These are phyloP conservation scores for Lomentospora prolificans DNA, from an alignment of 2,329 filamentous ascomycete genomes.

Conservation along the genomic window DNA sequence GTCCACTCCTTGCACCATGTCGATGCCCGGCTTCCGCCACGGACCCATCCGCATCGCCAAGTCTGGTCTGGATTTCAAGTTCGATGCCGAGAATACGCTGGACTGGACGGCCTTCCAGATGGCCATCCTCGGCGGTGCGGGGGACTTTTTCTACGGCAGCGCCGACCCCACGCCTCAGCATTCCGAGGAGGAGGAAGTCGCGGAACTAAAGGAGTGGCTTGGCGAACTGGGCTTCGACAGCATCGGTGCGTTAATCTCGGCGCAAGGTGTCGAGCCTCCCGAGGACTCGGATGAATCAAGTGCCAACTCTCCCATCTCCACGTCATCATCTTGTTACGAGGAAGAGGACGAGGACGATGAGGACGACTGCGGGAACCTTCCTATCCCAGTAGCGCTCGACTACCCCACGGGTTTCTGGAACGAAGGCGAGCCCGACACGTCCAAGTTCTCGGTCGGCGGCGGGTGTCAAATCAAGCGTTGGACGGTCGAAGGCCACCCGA, in stretches of 20 bases:
- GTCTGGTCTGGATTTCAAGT: constrained; percentile 24
- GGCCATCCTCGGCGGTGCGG: constrained; percentile 49
- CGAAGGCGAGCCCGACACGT: constrained; percentile 19
- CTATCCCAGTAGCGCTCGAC: constrained; percentile 27
- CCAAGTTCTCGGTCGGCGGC: constrained; percentile 22
- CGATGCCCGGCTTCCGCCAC: constrained; percentile 40
- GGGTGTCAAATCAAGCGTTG: constrained; percentile 22
- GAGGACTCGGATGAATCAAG: neutral
- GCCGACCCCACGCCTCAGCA: constrained; percentile 26
- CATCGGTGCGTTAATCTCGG: constrained; percentile 16
- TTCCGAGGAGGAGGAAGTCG: constrained; percentile 34
- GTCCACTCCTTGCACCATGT: constrained; percentile 39
- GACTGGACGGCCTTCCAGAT: constrained; percentile 60
- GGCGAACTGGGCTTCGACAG: constrained; percentile 33
- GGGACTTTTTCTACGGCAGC: constrained; percentile 37
- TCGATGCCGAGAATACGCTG: constrained; percentile 25
- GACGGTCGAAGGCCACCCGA: constrained; percentile 25
- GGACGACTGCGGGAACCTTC: constrained; percentile 13
- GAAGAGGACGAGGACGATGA: constrained; percentile 18
- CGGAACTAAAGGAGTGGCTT: constrained; percentile 42
- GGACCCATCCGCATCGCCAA: constrained; percentile 44
- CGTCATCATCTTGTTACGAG: constrained; percentile 15
- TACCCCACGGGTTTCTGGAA: constrained; percentile 24
- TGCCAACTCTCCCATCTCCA: constrained; percentile 6
- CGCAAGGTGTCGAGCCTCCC: constrained; percentile 10